Percentiles rank a stretch among this genome's conserved stretches.
Evolutionary conservation across 1,284 basidiomycete genomes (phyloP).

Genomic region (Ganoderma resinaceum): DNA sequence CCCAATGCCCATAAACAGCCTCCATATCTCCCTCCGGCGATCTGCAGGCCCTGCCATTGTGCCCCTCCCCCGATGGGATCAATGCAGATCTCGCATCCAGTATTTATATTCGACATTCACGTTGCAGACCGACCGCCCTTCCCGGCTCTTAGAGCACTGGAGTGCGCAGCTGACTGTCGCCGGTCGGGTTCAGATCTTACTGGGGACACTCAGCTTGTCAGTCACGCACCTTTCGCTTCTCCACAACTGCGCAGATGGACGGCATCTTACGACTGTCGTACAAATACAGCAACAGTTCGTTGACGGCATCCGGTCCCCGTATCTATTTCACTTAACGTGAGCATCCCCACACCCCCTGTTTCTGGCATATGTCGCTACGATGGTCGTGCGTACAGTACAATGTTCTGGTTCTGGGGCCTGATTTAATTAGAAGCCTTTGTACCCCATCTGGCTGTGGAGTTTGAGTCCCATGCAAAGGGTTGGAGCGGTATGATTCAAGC

Average conservation of each 20-base stretch:
- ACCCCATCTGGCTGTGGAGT: too few species aligned
- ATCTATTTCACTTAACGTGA: not conserved
- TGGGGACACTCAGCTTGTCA: too few species aligned
- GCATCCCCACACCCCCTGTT: not conserved
- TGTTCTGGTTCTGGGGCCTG: too few species aligned
- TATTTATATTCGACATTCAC: not conserved
- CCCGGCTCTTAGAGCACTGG: not conserved
- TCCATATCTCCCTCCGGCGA: not conserved
- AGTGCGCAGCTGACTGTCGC: not conserved
- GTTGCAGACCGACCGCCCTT: not conserved
- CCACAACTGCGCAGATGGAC: not conserved
- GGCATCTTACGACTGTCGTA: not conserved
- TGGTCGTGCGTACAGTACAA: not conserved
- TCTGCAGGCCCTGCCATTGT: not conserved
- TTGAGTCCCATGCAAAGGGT: too few species aligned
- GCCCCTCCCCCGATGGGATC: too few species aligned
- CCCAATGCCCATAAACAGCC: not conserved
- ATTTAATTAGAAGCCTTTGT: too few species aligned
- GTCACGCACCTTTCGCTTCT: too few species aligned
- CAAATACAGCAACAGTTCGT: not conserved
- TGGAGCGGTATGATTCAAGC: too few species aligned
- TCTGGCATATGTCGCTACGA: not conserved
- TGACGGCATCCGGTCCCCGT: not conserved
- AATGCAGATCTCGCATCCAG: not conserved
- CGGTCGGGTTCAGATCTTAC: not conserved